These are phyloP conservation scores for Phytopythium oedochilum DNA, from an alignment of 352 stramenopile genomes.

Conservation along the genomic window DNA sequence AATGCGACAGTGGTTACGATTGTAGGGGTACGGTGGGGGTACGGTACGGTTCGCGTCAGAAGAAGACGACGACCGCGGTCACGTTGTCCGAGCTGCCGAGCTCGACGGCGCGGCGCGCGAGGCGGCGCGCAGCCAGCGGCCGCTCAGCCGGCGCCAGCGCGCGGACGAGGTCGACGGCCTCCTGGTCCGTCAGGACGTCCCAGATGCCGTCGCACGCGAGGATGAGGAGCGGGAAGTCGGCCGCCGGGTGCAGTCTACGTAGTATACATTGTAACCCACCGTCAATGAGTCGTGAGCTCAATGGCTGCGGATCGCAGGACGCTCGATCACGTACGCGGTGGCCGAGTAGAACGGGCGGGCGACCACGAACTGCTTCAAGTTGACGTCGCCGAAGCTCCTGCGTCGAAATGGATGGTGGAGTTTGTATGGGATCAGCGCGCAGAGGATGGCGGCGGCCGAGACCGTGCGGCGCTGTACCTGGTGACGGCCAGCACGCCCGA, in stretches of 20 bases:
- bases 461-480: too few species aligned
- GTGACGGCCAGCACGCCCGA: constrained; percentile 69
- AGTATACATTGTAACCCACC: too few species aligned
- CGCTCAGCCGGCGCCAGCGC: constrained; percentile 29
- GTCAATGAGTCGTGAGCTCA: too few species aligned
- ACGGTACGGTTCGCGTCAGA: too few species aligned
- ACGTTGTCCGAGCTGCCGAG: constrained; percentile 73
- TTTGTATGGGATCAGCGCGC: neutral
- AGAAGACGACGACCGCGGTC: constrained; percentile 70
- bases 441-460: too few species aligned
- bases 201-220: constrained; percentile 79
- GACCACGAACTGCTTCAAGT: constrained; percentile 69
- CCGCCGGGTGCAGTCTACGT: constrained; percentile 31
- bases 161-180: constrained; percentile 58
- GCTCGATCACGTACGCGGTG: constrained; percentile 25
- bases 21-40: too few species aligned
- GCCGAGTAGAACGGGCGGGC: constrained; percentile 37
- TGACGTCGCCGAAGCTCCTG: constrained; percentile 76
- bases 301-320: too few species aligned
- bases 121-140: constrained; percentile 34
- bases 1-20: too few species aligned
- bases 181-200: constrained; percentile 74
- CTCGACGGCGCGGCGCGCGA: constrained; percentile 52
- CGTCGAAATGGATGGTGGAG: too few species aligned
- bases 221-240: constrained; percentile 62